phyloP scores from a whole-genome alignment of 805 yeast genomes.

The Candida koratica region DNA sequence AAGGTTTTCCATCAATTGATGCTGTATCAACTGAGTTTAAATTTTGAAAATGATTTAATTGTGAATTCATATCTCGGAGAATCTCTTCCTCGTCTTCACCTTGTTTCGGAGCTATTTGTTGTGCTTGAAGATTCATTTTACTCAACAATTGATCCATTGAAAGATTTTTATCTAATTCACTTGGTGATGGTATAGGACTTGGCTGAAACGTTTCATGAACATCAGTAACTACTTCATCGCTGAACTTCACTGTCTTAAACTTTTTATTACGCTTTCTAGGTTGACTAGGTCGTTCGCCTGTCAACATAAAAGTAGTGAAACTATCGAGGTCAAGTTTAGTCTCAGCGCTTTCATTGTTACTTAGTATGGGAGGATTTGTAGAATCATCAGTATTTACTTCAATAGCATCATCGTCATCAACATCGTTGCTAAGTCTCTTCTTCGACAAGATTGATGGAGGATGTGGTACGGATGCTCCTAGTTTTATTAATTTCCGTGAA shows the following conservation, averaged over 20 bases:
- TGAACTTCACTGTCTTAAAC: constrained; percentile 65
- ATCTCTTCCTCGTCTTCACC: constrained; percentile 64
- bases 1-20: constrained; percentile 64
- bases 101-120: constrained; percentile 11
- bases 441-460: constrained; percentile 75
- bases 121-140: constrained; percentile 27
- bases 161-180: constrained; percentile 52
- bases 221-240: constrained; percentile 58
- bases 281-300: constrained; percentile 68
- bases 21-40: constrained; percentile 73
- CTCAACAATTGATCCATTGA: constrained; percentile 75
- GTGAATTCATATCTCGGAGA: constrained; percentile 69
- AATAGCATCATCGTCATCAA: constrained; percentile 25
- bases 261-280: constrained; percentile 32
- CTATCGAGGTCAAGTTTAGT: constrained; percentile 73
- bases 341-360: constrained; percentile 1
- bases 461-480: constrained; percentile 63
- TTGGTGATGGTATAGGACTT: constrained; percentile 22
- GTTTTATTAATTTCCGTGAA: constrained; percentile 47
- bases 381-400: constrained; percentile 7
- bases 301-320: constrained; percentile 76
- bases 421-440: constrained; percentile 49
- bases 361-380: background rate
- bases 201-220: constrained; percentile 26
- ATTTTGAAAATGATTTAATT: constrained; percentile 68